Conservation (phyloP, 768 basidiomycete species). For the Chalciporus piperatus region DNA sequence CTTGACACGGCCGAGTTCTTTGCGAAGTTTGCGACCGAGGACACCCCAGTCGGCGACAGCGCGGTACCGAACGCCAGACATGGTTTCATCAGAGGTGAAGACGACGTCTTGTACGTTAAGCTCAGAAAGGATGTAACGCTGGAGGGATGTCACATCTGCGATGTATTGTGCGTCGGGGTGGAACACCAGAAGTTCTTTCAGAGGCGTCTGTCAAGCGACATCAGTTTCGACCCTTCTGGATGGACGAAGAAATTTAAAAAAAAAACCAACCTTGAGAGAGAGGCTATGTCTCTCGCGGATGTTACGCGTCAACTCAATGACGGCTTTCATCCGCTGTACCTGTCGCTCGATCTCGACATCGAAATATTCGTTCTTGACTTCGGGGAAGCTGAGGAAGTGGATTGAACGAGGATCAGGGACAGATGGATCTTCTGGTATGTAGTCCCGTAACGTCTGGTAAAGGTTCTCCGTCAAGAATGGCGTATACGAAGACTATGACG, state of each 20-base stretch:
- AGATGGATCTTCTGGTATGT: conserved; percentile 72
- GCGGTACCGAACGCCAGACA: conserved; percentile 86
- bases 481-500: conserved; percentile 86
- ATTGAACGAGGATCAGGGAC: conserved; percentile 84
- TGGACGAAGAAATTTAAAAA: background rate
- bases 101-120: conserved; percentile 90
- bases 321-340: conserved; percentile 90
- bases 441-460: conserved; percentile 86
- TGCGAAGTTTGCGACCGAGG: conserved; percentile 89
- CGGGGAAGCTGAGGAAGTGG: conserved; percentile 94
- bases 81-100: conserved; percentile 84
- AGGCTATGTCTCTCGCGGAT: conserved; percentile 85
- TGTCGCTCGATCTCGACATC: conserved; percentile 91
- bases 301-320: conserved; percentile 89
- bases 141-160: conserved; percentile 78
- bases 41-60: conserved; percentile 95
- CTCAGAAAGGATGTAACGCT: conserved; percentile 89
- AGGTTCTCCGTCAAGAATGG: conserved; percentile 97
- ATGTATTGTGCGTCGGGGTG: conserved; percentile 84
- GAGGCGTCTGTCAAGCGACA: conserved; percentile 60
- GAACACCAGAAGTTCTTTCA: conserved; percentile 92
- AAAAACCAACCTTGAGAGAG: conserved; percentile 75
- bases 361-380: conserved; percentile 92
- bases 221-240: background rate
- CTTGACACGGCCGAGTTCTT: conserved; percentile 86